Evolutionary conservation across 169 alveolate species (phyloP).

Genomic region (Perkinsus olseni): DNA sequence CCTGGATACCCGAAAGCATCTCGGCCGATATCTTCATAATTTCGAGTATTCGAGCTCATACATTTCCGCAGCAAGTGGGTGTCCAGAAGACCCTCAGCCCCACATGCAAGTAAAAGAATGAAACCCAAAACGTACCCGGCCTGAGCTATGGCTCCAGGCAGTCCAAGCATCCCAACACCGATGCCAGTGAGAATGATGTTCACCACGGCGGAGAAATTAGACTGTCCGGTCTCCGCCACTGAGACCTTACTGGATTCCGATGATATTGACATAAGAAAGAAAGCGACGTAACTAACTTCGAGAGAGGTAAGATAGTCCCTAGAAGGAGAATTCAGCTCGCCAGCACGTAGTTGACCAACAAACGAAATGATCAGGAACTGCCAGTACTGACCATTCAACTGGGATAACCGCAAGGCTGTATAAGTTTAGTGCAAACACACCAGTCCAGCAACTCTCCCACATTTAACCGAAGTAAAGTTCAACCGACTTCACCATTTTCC

Average conservation of each 20-base stretch:
- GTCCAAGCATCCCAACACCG: neutral
- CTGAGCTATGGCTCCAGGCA: neutral
- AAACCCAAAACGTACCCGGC: neutral
- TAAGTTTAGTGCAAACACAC: too few relatives aligned
- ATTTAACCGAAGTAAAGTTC: too few relatives aligned
- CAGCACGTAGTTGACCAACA: neutral
- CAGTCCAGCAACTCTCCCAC: too few relatives aligned
- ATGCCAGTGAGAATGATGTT: neutral
- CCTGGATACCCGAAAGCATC: neutral
- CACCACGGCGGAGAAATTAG: neutral
- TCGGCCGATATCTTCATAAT: neutral
- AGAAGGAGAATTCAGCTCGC: too few relatives aligned
- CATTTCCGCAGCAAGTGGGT: neutral
- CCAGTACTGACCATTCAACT: too few relatives aligned
- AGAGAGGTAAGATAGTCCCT: too few relatives aligned
- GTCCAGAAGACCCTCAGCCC: neutral
- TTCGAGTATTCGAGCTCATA: neutral
- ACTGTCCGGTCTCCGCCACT: neutral
- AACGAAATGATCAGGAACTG: neutral
- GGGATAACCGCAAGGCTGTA: too few relatives aligned
- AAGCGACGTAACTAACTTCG: neutral
- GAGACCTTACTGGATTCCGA: neutral
- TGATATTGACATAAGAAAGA: neutral
- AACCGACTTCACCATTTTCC: too few relatives aligned
- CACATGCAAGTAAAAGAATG: neutral